These are phyloP conservation scores for Sisymbrium altissimum DNA, from an alignment of 345 rosid genomes.

Conservation along the genomic window DNA sequence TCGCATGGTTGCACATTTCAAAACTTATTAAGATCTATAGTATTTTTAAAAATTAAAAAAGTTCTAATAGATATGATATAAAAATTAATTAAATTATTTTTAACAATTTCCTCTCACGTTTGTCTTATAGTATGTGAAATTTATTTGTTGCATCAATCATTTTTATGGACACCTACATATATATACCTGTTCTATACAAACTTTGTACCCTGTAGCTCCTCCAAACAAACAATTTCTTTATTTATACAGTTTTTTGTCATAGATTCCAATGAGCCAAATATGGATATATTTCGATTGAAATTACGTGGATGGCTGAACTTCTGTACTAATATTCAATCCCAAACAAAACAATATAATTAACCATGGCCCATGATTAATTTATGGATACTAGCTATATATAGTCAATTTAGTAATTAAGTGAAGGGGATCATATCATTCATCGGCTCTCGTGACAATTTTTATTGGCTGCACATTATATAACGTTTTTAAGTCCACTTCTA, in stretches of 20 bases:
- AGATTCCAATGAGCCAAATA: background rate
- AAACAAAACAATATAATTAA: conserved; percentile 1
- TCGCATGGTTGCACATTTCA: too few species aligned
- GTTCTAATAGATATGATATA: too few species aligned
- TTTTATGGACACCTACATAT: background rate
- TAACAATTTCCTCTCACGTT: background rate
- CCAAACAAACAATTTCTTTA: background rate
- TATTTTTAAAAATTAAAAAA: too few species aligned
- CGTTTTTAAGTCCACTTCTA: too few species aligned
- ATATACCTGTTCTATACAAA: background rate
- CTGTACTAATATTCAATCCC: background rate
- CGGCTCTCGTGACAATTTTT: background rate
- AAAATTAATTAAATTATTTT: too few species aligned
- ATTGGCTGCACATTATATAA: background rate
- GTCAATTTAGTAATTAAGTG: background rate
- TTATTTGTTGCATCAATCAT: background rate
- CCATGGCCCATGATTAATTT: conserved; percentile 3
- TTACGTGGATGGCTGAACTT: background rate
- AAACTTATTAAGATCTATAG: too few species aligned
- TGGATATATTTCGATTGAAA: background rate
- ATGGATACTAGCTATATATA: background rate
- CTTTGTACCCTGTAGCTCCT: background rate
- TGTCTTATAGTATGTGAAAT: background rate
- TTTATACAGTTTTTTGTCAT: background rate
- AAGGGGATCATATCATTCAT: background rate